A percentile compares a stretch with the other conserved stretches of the same genome.
These are phyloP conservation scores for Candida andamanensis DNA, from an alignment of 805 yeast species.

Conservation along the genomic window DNA sequence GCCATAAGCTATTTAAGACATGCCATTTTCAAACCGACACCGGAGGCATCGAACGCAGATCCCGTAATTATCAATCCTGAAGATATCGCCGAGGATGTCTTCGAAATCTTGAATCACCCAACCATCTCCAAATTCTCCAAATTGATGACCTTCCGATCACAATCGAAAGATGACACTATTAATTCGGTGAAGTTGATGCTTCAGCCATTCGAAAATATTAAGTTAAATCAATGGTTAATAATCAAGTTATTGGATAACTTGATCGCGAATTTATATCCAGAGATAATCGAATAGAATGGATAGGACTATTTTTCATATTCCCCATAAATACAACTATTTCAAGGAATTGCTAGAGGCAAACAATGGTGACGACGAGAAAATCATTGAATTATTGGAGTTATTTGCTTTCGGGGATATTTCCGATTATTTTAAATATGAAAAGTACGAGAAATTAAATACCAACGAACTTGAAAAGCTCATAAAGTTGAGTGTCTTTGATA, in stretches of 20 bases:
- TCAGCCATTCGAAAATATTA: no score
- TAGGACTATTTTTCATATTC: neutral
- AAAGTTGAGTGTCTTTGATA: conserved; percentile 22
- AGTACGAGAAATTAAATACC: conserved; percentile 10
- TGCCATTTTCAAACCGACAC: conserved; percentile 2
- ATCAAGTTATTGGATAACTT: conserved; percentile 17
- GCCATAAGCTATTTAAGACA: conserved; percentile 5
- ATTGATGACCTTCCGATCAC: no score
- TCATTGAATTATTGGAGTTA: conserved; percentile 31
- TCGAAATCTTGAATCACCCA: conserved; percentile 8
- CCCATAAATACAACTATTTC: neutral
- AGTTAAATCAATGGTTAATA: conserved; percentile 7
- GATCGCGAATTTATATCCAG: conserved; percentile 18
- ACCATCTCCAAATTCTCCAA: no score
- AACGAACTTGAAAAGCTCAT: conserved; percentile 19
- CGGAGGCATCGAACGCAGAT: neutral
- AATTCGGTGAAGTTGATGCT: no score
- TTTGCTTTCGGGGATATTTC: conserved; percentile 32
- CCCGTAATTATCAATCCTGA: neutral
- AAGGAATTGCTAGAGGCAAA: neutral
- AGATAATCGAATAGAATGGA: conserved; percentile 8
- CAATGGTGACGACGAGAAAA: conserved; percentile 1
- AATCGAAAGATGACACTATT: no score
- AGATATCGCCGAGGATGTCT: conserved; percentile 12
- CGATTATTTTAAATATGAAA: conserved; percentile 18